Evolutionary conservation across 1,284 basidiomycete species (phyloP).

Genomic region (Sporisorium iseilematis-ciliati): DNA sequence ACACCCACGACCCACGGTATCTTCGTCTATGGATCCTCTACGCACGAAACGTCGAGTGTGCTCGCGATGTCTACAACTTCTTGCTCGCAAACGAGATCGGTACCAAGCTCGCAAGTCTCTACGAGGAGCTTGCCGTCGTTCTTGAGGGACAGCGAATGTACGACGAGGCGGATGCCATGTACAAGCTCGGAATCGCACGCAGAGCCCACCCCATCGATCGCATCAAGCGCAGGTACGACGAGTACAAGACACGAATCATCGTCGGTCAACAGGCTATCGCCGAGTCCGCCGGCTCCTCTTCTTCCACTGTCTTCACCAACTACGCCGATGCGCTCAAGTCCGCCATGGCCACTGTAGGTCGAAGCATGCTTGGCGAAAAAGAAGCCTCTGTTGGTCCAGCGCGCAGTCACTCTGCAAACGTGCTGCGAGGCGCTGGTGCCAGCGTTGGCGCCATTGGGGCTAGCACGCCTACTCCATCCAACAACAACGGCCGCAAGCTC

Average conservation of each 20-base stretch:
- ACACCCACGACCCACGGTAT: slow-evolving; percentile 87
- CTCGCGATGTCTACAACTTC: slow-evolving; percentile 72
- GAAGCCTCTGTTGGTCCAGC: slow-evolving; percentile 35
- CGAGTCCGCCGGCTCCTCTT: slow-evolving; percentile 18
- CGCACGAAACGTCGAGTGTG: slow-evolving; percentile 66
- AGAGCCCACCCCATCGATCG: slow-evolving; percentile 85
- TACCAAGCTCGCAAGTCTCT: slow-evolving; percentile 80
- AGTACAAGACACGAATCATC: slow-evolving; percentile 79
- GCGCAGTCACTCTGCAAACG: slow-evolving; percentile 47
- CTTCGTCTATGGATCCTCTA: slow-evolving; percentile 89
- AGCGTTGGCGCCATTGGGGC: slow-evolving; percentile 31
- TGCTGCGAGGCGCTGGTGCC: slow-evolving; percentile 36
- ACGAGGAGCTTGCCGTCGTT: slow-evolving; percentile 85
- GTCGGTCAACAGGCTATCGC: slow-evolving; percentile 26
- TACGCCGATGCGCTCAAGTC: slow-evolving; percentile 58
- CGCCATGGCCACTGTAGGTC: slow-evolving; percentile 60
- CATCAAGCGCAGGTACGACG: slow-evolving; percentile 83
- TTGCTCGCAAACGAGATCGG: slow-evolving; percentile 84
- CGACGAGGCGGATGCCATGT: slow-evolving; percentile 78
- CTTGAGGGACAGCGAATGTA: slow-evolving; percentile 81
- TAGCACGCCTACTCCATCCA: slow-evolving; percentile 14
- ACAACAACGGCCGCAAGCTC: slow-evolving; percentile 57
- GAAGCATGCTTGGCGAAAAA: slow-evolving; percentile 64
- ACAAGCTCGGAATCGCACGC: slow-evolving; percentile 84
- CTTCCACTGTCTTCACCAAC: slow-evolving; percentile 14